Evolutionary conservation across 208 protist genomes (phyloP).

Genomic region (Naegleria fowleri): DNA sequence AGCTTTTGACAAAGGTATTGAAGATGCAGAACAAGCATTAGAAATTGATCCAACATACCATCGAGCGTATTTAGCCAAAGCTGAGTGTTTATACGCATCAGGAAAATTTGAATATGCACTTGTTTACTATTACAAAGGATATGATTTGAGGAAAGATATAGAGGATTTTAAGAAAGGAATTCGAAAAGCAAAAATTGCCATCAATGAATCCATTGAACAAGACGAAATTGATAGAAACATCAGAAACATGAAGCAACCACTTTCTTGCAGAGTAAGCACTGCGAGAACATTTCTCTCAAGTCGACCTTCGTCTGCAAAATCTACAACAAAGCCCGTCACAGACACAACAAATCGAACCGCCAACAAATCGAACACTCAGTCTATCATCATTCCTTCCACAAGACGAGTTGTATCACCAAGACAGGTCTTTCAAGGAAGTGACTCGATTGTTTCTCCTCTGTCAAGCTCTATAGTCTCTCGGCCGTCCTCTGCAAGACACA

Average conservation of each 20-base stretch:
- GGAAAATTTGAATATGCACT: slow-evolving; percentile 39
- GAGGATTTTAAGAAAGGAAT: slow-evolving; percentile 37
- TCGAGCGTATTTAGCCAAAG: slow-evolving; percentile 1
- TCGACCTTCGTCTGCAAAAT: background rate
- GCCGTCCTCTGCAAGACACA: background rate
- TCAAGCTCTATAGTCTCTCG: too few species aligned
- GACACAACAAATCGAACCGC: too few species aligned
- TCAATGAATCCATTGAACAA: slow-evolving; percentile 32
- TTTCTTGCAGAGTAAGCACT: too few species aligned
- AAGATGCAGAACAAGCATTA: background rate
- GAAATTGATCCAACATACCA: background rate
- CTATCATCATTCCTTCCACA: background rate
- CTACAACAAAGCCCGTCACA: background rate
- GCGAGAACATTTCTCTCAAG: background rate
- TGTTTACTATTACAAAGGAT: slow-evolving; percentile 39
- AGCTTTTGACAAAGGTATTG: background rate
- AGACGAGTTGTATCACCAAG: background rate
- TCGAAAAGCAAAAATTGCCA: slow-evolving; percentile 38
- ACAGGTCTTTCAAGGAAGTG: background rate
- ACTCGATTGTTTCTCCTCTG: background rate
- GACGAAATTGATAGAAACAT: background rate
- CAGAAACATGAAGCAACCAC: too few species aligned
- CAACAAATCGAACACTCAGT: too few species aligned
- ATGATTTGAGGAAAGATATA: slow-evolving; percentile 29
- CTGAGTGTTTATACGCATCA: slow-evolving; percentile 28